These are phyloP conservation scores for Rutstroemia sp. DNA, from an alignment of 2,329 filamentous ascomycete genomes.

Conservation along the genomic window DNA sequence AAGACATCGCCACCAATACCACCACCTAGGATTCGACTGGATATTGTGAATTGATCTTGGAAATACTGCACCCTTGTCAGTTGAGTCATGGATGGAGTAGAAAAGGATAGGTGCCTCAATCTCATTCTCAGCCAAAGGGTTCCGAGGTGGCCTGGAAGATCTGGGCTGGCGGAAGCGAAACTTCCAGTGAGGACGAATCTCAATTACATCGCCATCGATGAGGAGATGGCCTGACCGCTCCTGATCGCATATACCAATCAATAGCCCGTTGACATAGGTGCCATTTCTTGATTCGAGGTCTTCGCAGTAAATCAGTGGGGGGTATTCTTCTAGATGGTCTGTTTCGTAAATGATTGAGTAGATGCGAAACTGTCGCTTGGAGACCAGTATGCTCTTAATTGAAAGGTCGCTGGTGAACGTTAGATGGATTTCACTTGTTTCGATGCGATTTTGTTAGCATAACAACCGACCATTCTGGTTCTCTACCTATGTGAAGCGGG, in stretches of 20 bases:
- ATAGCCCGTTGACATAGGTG: slow-evolving; percentile 42
- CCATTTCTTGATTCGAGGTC: slow-evolving; percentile 48
- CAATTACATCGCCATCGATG: slow-evolving; percentile 42
- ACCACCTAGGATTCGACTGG: slow-evolving; percentile 41
- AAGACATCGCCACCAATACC: slow-evolving; percentile 48
- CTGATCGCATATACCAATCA: slow-evolving; percentile 36
- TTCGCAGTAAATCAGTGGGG: slow-evolving; percentile 44
- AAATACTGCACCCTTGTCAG: slow-evolving; percentile 34
- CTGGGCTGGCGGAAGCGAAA: slow-evolving; percentile 31
- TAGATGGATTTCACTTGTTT: not conserved
- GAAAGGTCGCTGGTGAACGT: slow-evolving; percentile 30
- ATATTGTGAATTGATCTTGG: slow-evolving; percentile 40
- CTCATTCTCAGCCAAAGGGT: slow-evolving; percentile 29
- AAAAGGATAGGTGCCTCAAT: slow-evolving; percentile 27
- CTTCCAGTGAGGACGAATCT: slow-evolving; percentile 32
- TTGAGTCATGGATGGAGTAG: not conserved
- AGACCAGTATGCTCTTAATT: slow-evolving; percentile 38
- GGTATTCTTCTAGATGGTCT: slow-evolving; percentile 18
- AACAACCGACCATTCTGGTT: slow-evolving; percentile 23
- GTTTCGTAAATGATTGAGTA: slow-evolving; percentile 46
- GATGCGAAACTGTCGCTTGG: slow-evolving; percentile 47
- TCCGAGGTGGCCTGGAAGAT: slow-evolving; percentile 9
- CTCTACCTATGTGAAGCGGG: slow-evolving; percentile 24
- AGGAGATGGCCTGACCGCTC: slow-evolving; percentile 38
- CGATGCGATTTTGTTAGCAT: not conserved